Evolutionary conservation across 257 asterid genomes (phyloP).

Genomic region (Coffea eugenioides): DNA sequence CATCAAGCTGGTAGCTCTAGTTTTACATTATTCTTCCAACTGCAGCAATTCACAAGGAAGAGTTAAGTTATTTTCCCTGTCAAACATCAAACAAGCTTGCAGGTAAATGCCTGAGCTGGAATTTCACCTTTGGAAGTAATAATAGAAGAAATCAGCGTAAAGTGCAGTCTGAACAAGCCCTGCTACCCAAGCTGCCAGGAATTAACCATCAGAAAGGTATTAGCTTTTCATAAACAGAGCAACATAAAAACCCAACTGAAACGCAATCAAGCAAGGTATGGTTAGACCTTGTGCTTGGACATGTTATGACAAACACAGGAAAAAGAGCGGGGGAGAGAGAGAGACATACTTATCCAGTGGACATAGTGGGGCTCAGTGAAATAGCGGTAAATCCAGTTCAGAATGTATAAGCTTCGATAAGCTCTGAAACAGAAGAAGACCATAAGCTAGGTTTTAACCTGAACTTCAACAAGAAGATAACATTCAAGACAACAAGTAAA

Average conservation of each 20-base stretch:
- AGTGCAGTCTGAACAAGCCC: slow-evolving; percentile 78
- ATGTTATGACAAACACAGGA: not conserved
- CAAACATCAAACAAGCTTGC: not conserved
- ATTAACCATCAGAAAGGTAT: slow-evolving; percentile 4
- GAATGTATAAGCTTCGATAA: slow-evolving; percentile 67
- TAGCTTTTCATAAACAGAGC: not conserved
- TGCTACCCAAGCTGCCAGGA: slow-evolving; percentile 69
- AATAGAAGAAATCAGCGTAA: slow-evolving; percentile 85
- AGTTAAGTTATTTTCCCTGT: not conserved
- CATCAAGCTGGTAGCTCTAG: slow-evolving; percentile 72
- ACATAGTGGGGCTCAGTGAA: slow-evolving; percentile 79
- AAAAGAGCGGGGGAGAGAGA: slow-evolving; percentile 22
- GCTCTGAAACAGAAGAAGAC: slow-evolving; percentile 49
- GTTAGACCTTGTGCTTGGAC: not conserved
- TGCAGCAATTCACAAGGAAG: slow-evolving; percentile 21
- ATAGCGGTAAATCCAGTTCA: slow-evolving; percentile 93
- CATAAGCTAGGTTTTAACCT: not conserved
- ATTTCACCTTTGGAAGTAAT: slow-evolving; percentile 76
- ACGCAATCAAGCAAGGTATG: not conserved
- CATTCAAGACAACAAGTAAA: not conserved
- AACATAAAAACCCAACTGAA: not conserved
- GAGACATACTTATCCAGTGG: slow-evolving; percentile 75
- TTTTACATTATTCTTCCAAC: slow-evolving; percentile 75
- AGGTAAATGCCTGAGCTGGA: not conserved
- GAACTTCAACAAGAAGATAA: not conserved